Evolutionary conservation across 164 flowering plant species (phyloP).

Genomic region (Macadamia tetraphylla): DNA sequence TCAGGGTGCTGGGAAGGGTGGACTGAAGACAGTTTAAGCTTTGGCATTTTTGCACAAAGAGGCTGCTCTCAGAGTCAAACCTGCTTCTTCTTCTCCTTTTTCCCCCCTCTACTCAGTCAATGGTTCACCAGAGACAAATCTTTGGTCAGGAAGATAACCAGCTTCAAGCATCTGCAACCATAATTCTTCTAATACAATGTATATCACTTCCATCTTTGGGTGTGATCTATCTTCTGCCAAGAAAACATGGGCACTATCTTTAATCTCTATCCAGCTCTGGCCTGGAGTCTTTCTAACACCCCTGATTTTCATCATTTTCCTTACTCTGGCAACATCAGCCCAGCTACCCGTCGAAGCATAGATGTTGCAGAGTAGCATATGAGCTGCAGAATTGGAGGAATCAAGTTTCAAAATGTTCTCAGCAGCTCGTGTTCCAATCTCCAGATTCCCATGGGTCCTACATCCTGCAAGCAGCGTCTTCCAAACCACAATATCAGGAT

Average conservation of each 20-base stretch:
- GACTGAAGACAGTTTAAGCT: no score
- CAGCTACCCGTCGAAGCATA: slow-evolving; percentile 53
- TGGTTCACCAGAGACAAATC: slow-evolving; percentile 5
- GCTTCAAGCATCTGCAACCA: slow-evolving; percentile 40
- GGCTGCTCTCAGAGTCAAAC: no score
- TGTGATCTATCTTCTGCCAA: slow-evolving; percentile 47
- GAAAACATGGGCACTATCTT: slow-evolving; percentile 41
- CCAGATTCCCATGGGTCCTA: slow-evolving; percentile 39
- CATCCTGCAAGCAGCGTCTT: slow-evolving; percentile 63
- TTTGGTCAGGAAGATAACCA: slow-evolving; percentile 23
- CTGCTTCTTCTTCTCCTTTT: no score
- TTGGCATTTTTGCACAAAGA: no score
- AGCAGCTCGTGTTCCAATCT: slow-evolving; percentile 51
- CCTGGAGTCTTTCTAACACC: slow-evolving; percentile 57
- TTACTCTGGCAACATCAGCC: slow-evolving; percentile 47
- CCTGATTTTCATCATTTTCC: slow-evolving; percentile 47
- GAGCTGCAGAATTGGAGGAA: slow-evolving; percentile 60
- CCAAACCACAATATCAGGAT: slow-evolving; percentile 59
- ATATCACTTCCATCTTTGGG: slow-evolving; percentile 40
- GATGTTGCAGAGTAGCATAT: slow-evolving; percentile 51
- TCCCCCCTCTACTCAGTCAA: neutral
- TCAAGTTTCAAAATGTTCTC: slow-evolving; percentile 50
- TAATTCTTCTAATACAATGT: slow-evolving; percentile 32
- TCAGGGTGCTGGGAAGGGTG: no score
- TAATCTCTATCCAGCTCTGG: slow-evolving; percentile 60